Evolutionary conservation across 257 asterid species (phyloP).

Genomic region (Gynochthodes officinalis): DNA sequence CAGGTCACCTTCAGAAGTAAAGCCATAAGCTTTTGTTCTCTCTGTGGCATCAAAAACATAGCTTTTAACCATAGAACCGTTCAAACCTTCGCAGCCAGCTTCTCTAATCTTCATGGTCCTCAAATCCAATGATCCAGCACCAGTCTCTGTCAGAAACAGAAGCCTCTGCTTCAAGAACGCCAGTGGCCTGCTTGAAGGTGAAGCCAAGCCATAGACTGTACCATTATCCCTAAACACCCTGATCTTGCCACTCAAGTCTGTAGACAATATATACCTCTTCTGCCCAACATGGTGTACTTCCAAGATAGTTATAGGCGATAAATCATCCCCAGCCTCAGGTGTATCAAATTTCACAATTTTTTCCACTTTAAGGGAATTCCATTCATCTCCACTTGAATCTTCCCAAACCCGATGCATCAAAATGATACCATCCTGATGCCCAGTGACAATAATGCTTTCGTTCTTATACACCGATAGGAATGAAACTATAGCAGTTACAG

Average conservation of each 20-base stretch:
- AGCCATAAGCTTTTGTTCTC: constrained; percentile 81
- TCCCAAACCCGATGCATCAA: constrained; percentile 84
- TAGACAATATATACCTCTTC: constrained; percentile 64
- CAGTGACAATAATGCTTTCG: constrained; percentile 73
- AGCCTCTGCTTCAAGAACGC: constrained; percentile 92
- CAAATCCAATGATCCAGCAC: constrained; percentile 94
- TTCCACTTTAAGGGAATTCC: constrained; percentile 51
- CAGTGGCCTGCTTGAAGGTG: constrained; percentile 58
- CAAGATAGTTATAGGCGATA: constrained; percentile 40
- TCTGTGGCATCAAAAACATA: constrained; percentile 83
- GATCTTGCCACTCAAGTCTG: constrained; percentile 52
- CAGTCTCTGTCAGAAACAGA: constrained; percentile 78
- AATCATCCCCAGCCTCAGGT: constrained; percentile 29
- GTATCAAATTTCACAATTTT: constrained; percentile 44
- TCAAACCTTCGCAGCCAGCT: constrained; percentile 81
- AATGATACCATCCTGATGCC: constrained; percentile 67
- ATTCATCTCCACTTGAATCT: constrained; percentile 55
- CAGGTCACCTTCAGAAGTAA: constrained; percentile 70
- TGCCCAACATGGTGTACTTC: constrained; percentile 89
- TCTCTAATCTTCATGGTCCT: constrained; percentile 88
- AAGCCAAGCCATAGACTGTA: constrained; percentile 47
- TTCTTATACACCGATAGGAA: constrained; percentile 70
- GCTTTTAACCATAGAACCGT: constrained; percentile 49
- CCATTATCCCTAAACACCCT: constrained; percentile 71
- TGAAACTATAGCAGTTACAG: constrained; percentile 55